Percentiles rank a stretch among this genome's conserved stretches.
phyloP scores from a whole-genome alignment of 2,329 filamentous ascomycete species.

The Nemania sp. region DNA sequence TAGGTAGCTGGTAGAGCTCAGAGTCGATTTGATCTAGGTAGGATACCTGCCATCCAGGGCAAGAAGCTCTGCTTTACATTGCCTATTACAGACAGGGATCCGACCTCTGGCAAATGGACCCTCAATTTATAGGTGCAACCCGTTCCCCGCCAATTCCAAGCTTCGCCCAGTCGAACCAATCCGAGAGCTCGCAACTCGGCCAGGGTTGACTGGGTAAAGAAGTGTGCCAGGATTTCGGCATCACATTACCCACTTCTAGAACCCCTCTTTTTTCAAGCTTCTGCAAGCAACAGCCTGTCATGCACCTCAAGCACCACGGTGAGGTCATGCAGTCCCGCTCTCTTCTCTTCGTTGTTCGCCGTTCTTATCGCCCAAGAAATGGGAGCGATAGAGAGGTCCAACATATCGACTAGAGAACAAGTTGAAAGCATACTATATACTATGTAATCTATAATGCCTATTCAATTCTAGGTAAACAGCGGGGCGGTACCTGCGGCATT shows the following conservation, averaged over 20 bases:
- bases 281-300: slow-evolving; percentile 36
- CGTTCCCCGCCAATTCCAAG: slow-evolving; percentile 26
- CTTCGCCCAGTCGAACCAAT: slow-evolving; percentile 27
- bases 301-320: slow-evolving; percentile 32
- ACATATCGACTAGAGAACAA: background rate
- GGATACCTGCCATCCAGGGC: background rate
- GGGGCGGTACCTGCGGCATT: slow-evolving; percentile 18
- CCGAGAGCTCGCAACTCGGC: slow-evolving; percentile 28
- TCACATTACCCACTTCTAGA: slow-evolving; percentile 46
- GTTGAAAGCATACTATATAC: background rate
- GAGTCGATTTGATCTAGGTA: background rate
- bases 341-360: slow-evolving; percentile 23
- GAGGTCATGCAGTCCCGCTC: slow-evolving; percentile 36
- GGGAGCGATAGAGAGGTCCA: slow-evolving; percentile 1
- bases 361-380: slow-evolving; percentile 20
- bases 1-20: slow-evolving; percentile 1
- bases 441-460: background rate
- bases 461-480: background rate
- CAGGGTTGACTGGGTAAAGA: slow-evolving; percentile 23
- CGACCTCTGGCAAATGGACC: background rate
- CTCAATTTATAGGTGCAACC: background rate
- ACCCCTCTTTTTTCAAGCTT: slow-evolving; percentile 44
- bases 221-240: slow-evolving; percentile 38
- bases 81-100: slow-evolving; percentile 1
- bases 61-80: slow-evolving; percentile 13